Base-by-base conservation (phyloP, 2,329 filamentous ascomycete genomes). In the Samsoniella hepiali region DNA sequence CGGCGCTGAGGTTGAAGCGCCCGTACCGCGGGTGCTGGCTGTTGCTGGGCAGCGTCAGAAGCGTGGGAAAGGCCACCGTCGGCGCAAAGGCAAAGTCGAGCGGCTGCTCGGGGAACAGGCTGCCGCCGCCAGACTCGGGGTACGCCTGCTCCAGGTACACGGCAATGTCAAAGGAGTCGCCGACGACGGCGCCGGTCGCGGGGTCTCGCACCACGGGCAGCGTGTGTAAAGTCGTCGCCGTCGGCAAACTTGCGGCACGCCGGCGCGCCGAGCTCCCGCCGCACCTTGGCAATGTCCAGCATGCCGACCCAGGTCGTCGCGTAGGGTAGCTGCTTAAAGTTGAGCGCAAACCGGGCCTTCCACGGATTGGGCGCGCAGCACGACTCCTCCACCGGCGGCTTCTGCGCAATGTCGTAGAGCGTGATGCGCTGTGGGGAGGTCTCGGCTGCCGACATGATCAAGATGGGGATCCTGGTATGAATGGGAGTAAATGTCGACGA, bases 131-230 rank as follows among this genome's bases (percentile, higher is more conserved):
- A 0, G 78, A 71, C 36, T 72, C 63, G 0, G 84, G 83, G 62
- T 83, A 86, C 0, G 71, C 77, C 1, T 78, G 73, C 31, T 88
- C 80, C 2, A 89, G 77, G 68, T 88, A 83, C 32, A 81, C 72
- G 7, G 87, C 87, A 65, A 89, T 89, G 59, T 89, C 87, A 69
- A 88, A 87, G 2, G 85, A 85, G 73, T 90, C 87, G 5, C 87
- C 87, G 3, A 88, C 62, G 0, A 76, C 58, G 0, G 72, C 64
- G 5, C 68, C 69, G 0, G 78, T 81, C 22, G 68, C 62, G 0
- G 75, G 70, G 58, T 88, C 83, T 1, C 75, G 68, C 29, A 89
- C 71, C 49, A 88, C 77, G 1, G 87, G 87, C 0, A 89, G 78
- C 2, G 87, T 90, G 72, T 79, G 79, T n/a, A 74, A 79, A 89